phyloP scores from a whole-genome alignment of 1,284 basidiomycete genomes.

The Cryptococcus floricola region DNA sequence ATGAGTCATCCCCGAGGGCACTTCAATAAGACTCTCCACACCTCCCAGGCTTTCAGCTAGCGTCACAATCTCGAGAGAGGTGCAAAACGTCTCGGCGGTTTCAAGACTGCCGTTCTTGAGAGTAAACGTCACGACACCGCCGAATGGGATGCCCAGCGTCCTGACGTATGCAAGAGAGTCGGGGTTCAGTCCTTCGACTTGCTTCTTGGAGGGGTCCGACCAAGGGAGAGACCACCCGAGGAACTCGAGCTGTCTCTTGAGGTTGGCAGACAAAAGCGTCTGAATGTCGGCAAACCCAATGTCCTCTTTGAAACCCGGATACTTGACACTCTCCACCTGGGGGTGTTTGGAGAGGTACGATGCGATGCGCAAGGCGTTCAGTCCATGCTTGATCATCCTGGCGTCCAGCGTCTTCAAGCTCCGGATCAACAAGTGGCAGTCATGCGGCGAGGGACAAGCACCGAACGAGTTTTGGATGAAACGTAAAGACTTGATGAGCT shows the following conservation, averaged over 20 bases:
- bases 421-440: slow-evolving; percentile 86
- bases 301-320: slow-evolving; percentile 71
- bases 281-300: slow-evolving; percentile 62
- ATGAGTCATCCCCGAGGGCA: slow-evolving; percentile 74
- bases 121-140: slow-evolving; percentile 56
- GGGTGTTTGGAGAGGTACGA: slow-evolving; percentile 57
- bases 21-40: slow-evolving; percentile 83
- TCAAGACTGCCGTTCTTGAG: slow-evolving; percentile 56
- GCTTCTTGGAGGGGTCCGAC: slow-evolving; percentile 21
- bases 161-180: slow-evolving; percentile 20
- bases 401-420: slow-evolving; percentile 87
- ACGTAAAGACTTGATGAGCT: slow-evolving; percentile 55
- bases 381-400: slow-evolving; percentile 80
- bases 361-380: slow-evolving; percentile 76
- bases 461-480: slow-evolving; percentile 91
- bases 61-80: slow-evolving; percentile 65
- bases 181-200: slow-evolving; percentile 11
- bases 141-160: slow-evolving; percentile 64
- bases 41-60: slow-evolving; percentile 89
- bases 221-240: slow-evolving; percentile 45
- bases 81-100: slow-evolving; percentile 59
- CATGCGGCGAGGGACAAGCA: slow-evolving; percentile 80
- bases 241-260: slow-evolving; percentile 62
- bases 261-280: slow-evolving; percentile 61
- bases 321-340: slow-evolving; percentile 70